Evolutionary conservation across 768 basidiomycete species (phyloP).

Genomic region (Pulveroboletus sp.): DNA sequence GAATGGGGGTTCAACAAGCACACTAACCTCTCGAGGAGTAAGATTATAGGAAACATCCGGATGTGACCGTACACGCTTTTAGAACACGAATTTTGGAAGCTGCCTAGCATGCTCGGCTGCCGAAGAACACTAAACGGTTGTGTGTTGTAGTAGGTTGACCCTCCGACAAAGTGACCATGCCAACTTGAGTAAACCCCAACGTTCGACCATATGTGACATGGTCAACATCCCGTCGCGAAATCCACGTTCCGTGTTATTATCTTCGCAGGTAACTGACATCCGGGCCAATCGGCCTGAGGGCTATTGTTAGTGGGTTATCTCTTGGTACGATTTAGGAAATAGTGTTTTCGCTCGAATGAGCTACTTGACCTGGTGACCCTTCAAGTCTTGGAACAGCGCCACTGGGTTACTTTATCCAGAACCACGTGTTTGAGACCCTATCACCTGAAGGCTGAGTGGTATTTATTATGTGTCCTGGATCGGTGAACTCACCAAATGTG

Average conservation of each 20-base stretch:
- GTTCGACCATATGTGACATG: not conserved
- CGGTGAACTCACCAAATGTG: not conserved
- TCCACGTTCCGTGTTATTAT: not conserved
- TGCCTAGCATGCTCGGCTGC: not conserved
- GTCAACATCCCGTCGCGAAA: not conserved
- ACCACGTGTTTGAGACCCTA: not conserved
- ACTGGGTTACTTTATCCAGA: not conserved
- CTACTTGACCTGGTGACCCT: not conserved
- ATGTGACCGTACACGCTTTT: too few relatives aligned
- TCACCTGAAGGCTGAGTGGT: not conserved
- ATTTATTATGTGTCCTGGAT: not conserved
- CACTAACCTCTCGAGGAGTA: not conserved
- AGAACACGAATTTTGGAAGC: not conserved
- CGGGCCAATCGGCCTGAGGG: not conserved
- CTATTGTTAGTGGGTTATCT: not conserved
- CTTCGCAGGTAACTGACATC: not conserved
- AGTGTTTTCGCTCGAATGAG: not conserved
- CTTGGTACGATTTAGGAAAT: not conserved
- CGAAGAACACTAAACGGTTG: not conserved
- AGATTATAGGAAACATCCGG: too few relatives aligned
- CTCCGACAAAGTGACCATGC: not conserved
- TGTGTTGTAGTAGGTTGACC: not conserved
- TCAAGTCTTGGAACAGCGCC: not conserved
- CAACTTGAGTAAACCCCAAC: not conserved
- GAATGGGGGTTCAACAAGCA: conserved; percentile 5